Base-by-base conservation (phyloP, 2,329 filamentous ascomycete species). In the Penicillium frequentans region DNA sequence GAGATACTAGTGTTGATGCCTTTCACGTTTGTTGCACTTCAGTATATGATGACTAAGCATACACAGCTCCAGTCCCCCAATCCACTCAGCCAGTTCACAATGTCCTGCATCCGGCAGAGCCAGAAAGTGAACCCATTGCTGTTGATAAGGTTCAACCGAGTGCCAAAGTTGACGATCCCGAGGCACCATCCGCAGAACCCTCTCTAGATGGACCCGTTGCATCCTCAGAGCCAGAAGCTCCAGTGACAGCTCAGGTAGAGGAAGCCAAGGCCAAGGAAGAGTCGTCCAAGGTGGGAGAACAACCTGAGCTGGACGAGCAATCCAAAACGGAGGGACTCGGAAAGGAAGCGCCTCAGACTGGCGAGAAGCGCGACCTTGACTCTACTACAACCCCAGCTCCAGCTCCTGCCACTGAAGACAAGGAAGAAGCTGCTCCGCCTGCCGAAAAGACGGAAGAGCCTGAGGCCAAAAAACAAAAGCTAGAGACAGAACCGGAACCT, bases 381-480 rank as follows among this genome's bases (percentile, higher is more conserved):
- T 55, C 62, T 26, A 48, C 55, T 26, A 43, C 50, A 4, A 27
- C 23, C 8, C 31, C 49, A 5, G 21, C 50, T n/a, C 7, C 55
- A 31, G 48, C 29, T 24, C 42, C 44, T 4, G 55, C 46, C 23
- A 29, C 51, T 11, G 56, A 57, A n/a, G 56, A 56, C 39, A 62
- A 64, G 31, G 55, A 56, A 3, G 61, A 68, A 9, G 29, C 60
- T 50, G 52, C 21, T 33, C 21, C 53, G 10, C 2, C 46, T 33
- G 14, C 27, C 10, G 62, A 61, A 42, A 45, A 63, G 31, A 29
- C 59, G 2, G 59, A 59, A 6, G 68, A 70, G 47, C 68, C 69
- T 14, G 58, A 65, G 8, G 39, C 57, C n/a, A 76, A 77, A 60
- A 76, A 75, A 57, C 70, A 70, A 50, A 77, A 73, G 59, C 68